phyloP scores from a whole-genome alignment of 108 stramenopile species.

The Aurantiochytrium sp. region DNA sequence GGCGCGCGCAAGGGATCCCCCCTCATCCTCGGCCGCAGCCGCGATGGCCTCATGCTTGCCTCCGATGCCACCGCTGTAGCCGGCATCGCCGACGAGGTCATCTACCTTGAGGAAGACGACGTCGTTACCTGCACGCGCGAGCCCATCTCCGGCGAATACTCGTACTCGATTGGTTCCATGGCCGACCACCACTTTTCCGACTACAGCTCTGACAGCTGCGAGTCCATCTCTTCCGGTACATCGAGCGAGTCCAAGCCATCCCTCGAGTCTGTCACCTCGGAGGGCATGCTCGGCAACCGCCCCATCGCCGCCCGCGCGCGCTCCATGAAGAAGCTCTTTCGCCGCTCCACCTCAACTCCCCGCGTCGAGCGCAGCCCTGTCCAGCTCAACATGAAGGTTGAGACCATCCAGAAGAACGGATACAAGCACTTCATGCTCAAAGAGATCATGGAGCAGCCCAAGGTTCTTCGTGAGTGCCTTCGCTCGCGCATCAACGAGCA shows the following conservation, averaged over 20 bases:
- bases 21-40: constrained; percentile 84
- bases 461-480: constrained; percentile 72
- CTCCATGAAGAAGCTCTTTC: constrained; percentile 6
- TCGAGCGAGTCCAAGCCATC: neutral
- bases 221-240: neutral
- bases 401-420: constrained; percentile 25
- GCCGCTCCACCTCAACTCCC: neutral
- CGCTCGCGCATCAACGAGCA: constrained; percentile 58
- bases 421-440: constrained; percentile 89
- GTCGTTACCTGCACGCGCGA: neutral
- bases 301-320: neutral
- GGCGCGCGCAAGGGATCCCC: constrained; percentile 96
- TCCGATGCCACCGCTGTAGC: constrained; percentile 94
- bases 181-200: neutral
- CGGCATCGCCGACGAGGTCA: constrained; percentile 93
- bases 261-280: neutral
- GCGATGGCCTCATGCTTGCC: constrained; percentile 83
- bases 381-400: constrained; percentile 19
- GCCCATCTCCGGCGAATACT: neutral
- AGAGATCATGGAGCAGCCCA: constrained; percentile 81
- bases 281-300: neutral
- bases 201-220: neutral
- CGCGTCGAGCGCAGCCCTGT: neutral
- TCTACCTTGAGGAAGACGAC: constrained; percentile 56
- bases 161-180: neutral